Evolutionary conservation across 371 early-diverging fungal genomes (phyloP), one percentile per base, ranked within the genome.

Genomic region (Syncephalis fuscata): DNA sequence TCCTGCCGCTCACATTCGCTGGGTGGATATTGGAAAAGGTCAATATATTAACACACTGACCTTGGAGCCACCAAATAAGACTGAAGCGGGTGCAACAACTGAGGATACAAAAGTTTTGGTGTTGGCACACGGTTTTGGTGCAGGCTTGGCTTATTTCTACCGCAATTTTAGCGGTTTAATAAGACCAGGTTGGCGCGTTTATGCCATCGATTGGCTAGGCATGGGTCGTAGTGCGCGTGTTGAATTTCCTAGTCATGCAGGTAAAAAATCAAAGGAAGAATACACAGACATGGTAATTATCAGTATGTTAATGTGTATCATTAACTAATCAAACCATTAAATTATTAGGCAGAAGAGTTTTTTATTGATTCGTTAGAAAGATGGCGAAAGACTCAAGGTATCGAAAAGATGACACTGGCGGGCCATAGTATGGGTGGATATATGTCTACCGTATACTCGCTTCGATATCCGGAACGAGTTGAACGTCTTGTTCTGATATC

Each of bases 351-450:
- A 0, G 92, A 92, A 56, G 63, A 68, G 26, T 92, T 84, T 58
- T 96, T 93, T 70, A 76, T 96, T 32, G 83, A 88, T 37, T 79
- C 86, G 17, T 65, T 96, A 37, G 96, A 96, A 54, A 73, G 77
- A 47, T 92, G 94, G 96, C 74, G 94, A 24, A 54, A 75, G 46
- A 63, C 64, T 23, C 70, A 85, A 40, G 71, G 78, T 11, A 68
- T 92, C 37, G 80, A 87, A 38, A 80, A 75, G 52, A 81, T 91
- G 83, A 76, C 78, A 7, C 58, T 93, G 44, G 61, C 79, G 41
- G 94, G 91, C 0, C 88, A 88, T 57, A 82, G 82, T 19, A 60
- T 89, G 20, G 88, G 88, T 24, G 96, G 93, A 1, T 95, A 93
- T 57, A 75, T 96, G 57, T 73, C 83, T 1, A 55, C 82, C 0